phyloP scores from a whole-genome alignment of 2,329 filamentous ascomycete genomes.

The Coniochaeta hoffmannii region DNA sequence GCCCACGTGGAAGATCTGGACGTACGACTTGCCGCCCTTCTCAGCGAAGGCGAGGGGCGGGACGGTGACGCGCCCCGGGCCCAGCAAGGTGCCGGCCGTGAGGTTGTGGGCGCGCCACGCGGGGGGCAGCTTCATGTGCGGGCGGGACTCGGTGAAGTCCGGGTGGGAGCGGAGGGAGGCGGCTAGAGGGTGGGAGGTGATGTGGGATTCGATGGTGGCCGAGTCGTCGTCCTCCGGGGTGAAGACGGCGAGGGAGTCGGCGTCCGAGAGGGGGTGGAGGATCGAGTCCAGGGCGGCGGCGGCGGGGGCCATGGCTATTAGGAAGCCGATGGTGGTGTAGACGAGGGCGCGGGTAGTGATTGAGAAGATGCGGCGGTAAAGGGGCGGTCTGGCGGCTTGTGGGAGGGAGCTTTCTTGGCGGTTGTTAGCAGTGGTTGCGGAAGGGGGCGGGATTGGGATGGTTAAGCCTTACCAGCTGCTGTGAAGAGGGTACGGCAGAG shows the following conservation, averaged over 20 bases:
- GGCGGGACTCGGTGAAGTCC: constrained; percentile 67
- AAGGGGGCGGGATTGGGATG: not conserved
- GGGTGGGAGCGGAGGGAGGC: constrained; percentile 58
- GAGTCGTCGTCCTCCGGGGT: constrained; percentile 45
- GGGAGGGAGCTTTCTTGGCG: not conserved
- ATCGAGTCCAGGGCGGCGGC: constrained; percentile 39
- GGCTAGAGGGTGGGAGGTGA: constrained; percentile 70
- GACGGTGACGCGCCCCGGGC: constrained; percentile 68
- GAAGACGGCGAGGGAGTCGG: constrained; percentile 65
- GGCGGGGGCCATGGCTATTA: constrained; percentile 47
- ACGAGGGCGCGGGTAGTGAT: constrained; percentile 32
- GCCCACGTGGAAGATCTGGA: constrained; percentile 72
- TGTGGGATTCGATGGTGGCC: constrained; percentile 60
- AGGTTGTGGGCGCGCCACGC: constrained; percentile 65
- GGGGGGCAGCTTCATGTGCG: constrained; percentile 78
- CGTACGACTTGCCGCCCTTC: constrained; percentile 58
- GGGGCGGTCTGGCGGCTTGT: constrained; percentile 5
- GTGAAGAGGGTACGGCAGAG: constrained; percentile 10
- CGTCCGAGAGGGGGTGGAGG: constrained; percentile 47
- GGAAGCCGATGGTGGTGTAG: constrained; percentile 44
- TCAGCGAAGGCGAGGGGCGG: constrained; percentile 76
- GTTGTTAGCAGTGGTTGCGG: not conserved
- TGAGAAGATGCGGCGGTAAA: not conserved
- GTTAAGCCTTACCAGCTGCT: constrained; percentile 10
- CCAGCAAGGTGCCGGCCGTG: constrained; percentile 72